Base-by-base conservation (phyloP, 805 yeast species). In the Cyberlindnera lachancei region DNA sequence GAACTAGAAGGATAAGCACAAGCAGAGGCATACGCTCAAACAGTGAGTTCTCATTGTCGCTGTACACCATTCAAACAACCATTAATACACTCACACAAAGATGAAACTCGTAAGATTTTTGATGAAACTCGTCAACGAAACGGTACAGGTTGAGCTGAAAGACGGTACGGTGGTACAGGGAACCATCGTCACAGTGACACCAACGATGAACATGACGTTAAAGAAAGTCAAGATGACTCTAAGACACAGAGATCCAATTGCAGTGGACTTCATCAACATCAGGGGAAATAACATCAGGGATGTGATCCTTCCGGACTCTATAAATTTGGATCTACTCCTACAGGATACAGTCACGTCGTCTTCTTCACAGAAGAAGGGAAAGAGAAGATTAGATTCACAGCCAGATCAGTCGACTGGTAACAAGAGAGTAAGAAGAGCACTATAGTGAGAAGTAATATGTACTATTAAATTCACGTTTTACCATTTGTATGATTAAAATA, bases 151-250 rank as follows among this genome's bases (percentile, higher is more conserved):
- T 14, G 97, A 88, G 55, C 64, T 90, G 50, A 90, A 88, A 56
- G 86, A 90, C 57, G 96, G 96, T 24, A 83, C 90, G 5, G 69
- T 84, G 5, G 73, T 90, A 6, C 73, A 82, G 47, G 97, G 97
- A 0, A 83, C 88, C 11, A 64, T 90, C 17, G 74, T 81, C 25
- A 74, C 87, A 6, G 95, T 92, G 25, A 68, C 95, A 3, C 95
- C 96, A 18, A 72, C 82, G 41, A 88, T 88, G 97, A 88, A 88
- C 57, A 76, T 88, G 27, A 75, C 85, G 5, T 57, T 88, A 40
- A 76, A 81, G 46, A 82, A 81, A 42, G 90, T 84, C 29, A 82
- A 79, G 45, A 75, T 90, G 70, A 76, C 88, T 3, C 68, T 82
- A 27, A 73, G 70, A 34, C 70, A 77, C 51, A 75, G 83, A 35